Evolutionary conservation across 495 filamentous ascomycete species (phyloP).

Genomic region (Trichocladium uniseriatum): DNA sequence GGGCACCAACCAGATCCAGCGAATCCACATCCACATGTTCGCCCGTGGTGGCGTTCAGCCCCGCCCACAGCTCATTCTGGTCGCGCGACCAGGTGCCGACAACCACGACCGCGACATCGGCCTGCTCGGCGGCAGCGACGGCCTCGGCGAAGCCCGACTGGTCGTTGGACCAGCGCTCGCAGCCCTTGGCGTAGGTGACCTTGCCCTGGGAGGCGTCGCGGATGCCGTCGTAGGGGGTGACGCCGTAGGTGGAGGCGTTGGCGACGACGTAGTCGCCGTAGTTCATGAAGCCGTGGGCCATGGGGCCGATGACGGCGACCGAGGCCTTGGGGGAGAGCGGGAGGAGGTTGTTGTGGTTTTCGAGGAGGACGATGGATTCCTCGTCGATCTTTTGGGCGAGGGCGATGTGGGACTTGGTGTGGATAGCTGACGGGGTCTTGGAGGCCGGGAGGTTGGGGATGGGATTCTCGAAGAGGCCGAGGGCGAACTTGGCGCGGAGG

Average conservation of each 20-base stretch:
- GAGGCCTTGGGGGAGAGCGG: conserved; percentile 51
- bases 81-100: conserved; percentile 68
- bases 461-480: conserved; percentile 60
- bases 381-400: conserved; percentile 52
- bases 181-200: conserved; percentile 58
- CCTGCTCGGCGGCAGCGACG: conserved; percentile 50
- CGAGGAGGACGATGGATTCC: conserved; percentile 60
- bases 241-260: conserved; percentile 48
- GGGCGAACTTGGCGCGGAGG: conserved; percentile 54
- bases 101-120: conserved; percentile 61
- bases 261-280: conserved; percentile 63
- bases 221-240: conserved; percentile 60
- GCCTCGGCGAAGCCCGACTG: conserved; percentile 54
- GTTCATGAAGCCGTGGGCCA: conserved; percentile 63
- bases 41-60: conserved; percentile 61
- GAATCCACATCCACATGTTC: conserved; percentile 58
- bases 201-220: conserved; percentile 46
- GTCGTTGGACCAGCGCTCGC: conserved; percentile 63
- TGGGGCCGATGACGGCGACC: conserved; percentile 64
- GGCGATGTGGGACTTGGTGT: conserved; percentile 45
- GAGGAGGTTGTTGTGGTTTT: conserved; percentile 53
- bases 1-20: conserved; percentile 60
- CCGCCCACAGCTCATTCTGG: conserved; percentile 56
- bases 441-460: conserved; percentile 45
- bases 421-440: conserved; percentile 46